Conservation (phyloP, 2,329 filamentous ascomycete species). For the Botrytis byssoidea region DNA sequence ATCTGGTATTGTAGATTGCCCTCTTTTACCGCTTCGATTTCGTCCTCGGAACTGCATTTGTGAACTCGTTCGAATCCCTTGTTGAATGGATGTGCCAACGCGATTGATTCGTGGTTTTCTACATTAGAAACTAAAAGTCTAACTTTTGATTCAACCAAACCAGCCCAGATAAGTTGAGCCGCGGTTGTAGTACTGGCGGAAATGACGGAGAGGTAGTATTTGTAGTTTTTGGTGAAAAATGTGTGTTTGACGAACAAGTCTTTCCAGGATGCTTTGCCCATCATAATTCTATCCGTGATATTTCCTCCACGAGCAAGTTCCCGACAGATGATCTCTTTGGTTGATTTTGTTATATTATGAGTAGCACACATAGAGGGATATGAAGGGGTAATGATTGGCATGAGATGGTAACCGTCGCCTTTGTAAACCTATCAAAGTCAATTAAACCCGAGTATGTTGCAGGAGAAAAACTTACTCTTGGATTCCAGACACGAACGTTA, state of each 20-base stretch:
- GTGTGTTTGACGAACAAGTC: constrained; percentile 86
- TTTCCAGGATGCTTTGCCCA: constrained; percentile 76
- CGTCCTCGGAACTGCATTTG: constrained; percentile 59
- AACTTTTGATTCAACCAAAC: constrained; percentile 90
- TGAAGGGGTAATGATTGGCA: constrained; percentile 97
- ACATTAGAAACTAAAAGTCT: constrained; percentile 79
- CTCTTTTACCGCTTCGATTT: constrained; percentile 60
- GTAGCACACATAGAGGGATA: constrained; percentile 98
- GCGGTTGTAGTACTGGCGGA: constrained; percentile 81
- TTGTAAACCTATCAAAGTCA: constrained; percentile 29
- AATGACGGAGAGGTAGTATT: constrained; percentile 90
- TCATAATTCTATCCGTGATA: constrained; percentile 76
- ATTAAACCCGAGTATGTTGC: constrained; percentile 26
- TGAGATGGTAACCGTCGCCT: constrained; percentile 76
- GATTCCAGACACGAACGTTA: constrained; percentile 90
- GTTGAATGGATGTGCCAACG: constrained; percentile 84
- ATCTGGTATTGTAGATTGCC: constrained; percentile 60
- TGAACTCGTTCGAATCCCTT: constrained; percentile 88
- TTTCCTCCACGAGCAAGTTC: constrained; percentile 77
- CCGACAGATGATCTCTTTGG: constrained; percentile 76
- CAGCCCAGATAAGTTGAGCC: constrained; percentile 82
- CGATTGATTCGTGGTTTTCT: constrained; percentile 76
- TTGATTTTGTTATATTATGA: constrained; percentile 87
- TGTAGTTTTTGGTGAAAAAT: constrained; percentile 91
- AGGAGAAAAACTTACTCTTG: constrained; percentile 58